phyloP scores from a whole-genome alignment of 2,329 filamentous ascomycete genomes.

The Trichophyton simii region DNA sequence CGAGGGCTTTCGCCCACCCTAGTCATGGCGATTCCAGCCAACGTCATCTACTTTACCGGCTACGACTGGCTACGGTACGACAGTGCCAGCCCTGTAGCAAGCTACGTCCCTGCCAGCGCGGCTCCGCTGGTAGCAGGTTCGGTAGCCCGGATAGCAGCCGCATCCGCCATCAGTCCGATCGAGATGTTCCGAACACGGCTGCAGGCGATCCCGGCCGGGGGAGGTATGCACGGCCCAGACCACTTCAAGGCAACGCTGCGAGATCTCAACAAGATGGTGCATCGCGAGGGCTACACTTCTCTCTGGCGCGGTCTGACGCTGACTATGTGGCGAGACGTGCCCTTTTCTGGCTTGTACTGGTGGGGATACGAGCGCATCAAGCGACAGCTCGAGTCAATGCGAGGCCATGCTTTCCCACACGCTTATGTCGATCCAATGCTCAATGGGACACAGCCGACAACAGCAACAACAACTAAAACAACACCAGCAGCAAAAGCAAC shows the following conservation, averaged over 20 bases:
- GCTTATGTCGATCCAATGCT: not conserved
- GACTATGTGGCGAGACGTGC: constrained; percentile 92
- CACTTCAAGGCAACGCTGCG: constrained; percentile 69
- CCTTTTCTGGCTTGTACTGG: constrained; percentile 96
- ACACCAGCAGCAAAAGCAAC: too few species aligned
- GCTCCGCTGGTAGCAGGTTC: constrained; percentile 71
- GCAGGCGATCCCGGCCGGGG: constrained; percentile 54
- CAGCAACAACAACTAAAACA: too few species aligned
- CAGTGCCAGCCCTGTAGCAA: constrained; percentile 56
- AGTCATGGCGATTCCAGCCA: constrained; percentile 84
- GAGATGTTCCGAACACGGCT: constrained; percentile 90
- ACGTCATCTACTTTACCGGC: constrained; percentile 97
- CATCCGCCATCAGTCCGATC: constrained; percentile 72
- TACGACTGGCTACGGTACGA: constrained; percentile 88
- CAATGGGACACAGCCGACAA: not conserved
- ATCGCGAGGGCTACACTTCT: constrained; percentile 60
- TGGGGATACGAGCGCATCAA: constrained; percentile 87
- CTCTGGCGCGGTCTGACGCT: constrained; percentile 83
- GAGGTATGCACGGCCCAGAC: constrained; percentile 34
- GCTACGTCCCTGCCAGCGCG: constrained; percentile 52
- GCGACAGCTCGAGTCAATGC: constrained; percentile 54
- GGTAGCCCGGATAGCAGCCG: constrained; percentile 64
- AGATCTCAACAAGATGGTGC: constrained; percentile 68
- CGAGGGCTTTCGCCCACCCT: constrained; percentile 86
- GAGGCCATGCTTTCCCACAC: constrained; percentile 34